Conservation (phyloP, 2,329 filamentous ascomycete species). For the Penicillium freii region DNA sequence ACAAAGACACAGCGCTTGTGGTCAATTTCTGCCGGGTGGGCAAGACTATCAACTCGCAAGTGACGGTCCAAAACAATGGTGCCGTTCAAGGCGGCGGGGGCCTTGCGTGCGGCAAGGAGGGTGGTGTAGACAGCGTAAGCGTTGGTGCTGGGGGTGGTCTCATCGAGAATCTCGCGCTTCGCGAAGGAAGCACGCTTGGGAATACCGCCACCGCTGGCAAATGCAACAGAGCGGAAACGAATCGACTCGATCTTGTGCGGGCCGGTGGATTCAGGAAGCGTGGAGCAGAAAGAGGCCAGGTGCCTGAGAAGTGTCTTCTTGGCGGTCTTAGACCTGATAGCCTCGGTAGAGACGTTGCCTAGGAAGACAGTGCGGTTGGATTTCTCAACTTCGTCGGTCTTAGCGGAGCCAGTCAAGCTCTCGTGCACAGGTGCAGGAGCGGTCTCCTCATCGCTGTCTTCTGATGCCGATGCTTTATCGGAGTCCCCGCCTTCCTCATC, state of each 20-base stretch:
- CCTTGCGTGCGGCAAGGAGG: slow-evolving; percentile 69
- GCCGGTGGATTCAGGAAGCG: slow-evolving; percentile 48
- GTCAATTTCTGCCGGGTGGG: slow-evolving; percentile 78
- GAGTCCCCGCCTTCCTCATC: slow-evolving; percentile 52
- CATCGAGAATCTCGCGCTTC: slow-evolving; percentile 83
- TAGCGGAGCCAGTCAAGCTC: slow-evolving; percentile 34
- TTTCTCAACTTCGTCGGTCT: slow-evolving; percentile 69
- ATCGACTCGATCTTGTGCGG: slow-evolving; percentile 81
- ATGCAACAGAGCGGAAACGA: slow-evolving; percentile 91
- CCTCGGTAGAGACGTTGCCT: slow-evolving; percentile 80
- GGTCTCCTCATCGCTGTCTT: slow-evolving; percentile 31
- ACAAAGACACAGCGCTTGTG: slow-evolving; percentile 92
- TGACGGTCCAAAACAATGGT: slow-evolving; percentile 81
- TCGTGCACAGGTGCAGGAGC: slow-evolving; percentile 40
- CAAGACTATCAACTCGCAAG: slow-evolving; percentile 84
- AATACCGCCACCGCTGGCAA: slow-evolving; percentile 65
- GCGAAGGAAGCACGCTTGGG: slow-evolving; percentile 95
- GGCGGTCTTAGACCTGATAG: slow-evolving; percentile 76
- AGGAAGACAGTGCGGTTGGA: slow-evolving; percentile 88
- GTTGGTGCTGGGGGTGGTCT: slow-evolving; percentile 89
- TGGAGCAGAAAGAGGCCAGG: slow-evolving; percentile 70
- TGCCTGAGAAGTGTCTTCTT: slow-evolving; percentile 76
- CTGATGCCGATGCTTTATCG: slow-evolving; percentile 48
- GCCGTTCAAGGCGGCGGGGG: slow-evolving; percentile 76
- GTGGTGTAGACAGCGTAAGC: slow-evolving; percentile 90